Percentiles rank a stretch among this genome's conserved stretches.
phyloP scores from a whole-genome alignment of 129 eudicot genomes.

The Heracleum sosnowskyi region DNA sequence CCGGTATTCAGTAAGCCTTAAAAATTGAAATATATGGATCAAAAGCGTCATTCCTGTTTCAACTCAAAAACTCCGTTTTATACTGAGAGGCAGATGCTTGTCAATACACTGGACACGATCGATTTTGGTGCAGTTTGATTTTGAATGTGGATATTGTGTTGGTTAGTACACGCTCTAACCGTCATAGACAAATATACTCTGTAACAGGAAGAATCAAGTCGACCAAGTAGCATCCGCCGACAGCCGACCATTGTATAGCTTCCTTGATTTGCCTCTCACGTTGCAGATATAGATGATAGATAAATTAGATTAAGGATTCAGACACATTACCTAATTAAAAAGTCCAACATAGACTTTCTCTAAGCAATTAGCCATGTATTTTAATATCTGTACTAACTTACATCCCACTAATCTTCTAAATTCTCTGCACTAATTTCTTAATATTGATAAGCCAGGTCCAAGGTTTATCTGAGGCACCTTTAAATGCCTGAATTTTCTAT shows the following conservation, averaged over 20 bases:
- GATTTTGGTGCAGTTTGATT: too few species aligned
- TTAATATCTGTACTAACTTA: background rate
- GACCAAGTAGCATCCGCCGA: too few species aligned
- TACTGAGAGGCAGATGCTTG: too few species aligned
- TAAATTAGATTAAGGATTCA: background rate
- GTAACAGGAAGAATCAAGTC: too few species aligned
- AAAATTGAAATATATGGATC: too few species aligned
- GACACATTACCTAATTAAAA: background rate
- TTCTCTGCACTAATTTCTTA: background rate
- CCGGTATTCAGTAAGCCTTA: too few species aligned
- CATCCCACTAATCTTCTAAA: background rate
- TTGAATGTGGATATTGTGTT: too few species aligned
- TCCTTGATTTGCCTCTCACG: constrained; percentile 3
- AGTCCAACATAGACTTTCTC: background rate
- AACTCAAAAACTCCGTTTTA: too few species aligned
- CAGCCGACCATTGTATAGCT: background rate
- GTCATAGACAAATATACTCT: too few species aligned
- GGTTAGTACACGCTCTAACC: too few species aligned
- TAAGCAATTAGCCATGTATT: background rate
- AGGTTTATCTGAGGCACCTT: background rate
- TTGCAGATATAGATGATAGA: background rate
- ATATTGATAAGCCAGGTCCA: background rate
- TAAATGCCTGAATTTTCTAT: background rate
- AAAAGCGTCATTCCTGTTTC: too few species aligned
- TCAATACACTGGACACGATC: too few species aligned